Percentiles rank a stretch among this genome's conserved stretches.
phyloP scores from a whole-genome alignment of 163 green algal species.

The Coccomyxa subellipsoidea region DNA sequence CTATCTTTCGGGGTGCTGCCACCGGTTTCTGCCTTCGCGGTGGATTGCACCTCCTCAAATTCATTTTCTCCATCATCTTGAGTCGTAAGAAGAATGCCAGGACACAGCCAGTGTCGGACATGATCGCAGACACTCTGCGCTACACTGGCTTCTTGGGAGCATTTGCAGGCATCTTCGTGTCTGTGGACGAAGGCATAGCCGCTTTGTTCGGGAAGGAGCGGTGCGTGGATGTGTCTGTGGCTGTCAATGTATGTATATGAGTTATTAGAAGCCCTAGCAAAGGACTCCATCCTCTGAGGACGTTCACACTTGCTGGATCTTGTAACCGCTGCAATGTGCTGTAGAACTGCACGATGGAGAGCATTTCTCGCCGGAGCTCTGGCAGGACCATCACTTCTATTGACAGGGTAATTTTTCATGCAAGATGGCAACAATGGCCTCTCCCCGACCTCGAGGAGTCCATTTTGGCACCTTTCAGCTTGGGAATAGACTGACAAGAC shows the following conservation, averaged over 20 bases:
- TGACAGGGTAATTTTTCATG: constrained; percentile 61
- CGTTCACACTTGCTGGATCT: neutral
- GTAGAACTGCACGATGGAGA: constrained; percentile 50
- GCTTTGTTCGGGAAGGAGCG: constrained; percentile 62
- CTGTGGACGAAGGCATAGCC: constrained; percentile 76
- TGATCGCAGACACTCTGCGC: constrained; percentile 53
- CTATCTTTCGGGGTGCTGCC: constrained; percentile 52
- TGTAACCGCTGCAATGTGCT: no score
- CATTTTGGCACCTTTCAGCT: no score
- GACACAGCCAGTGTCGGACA: constrained; percentile 20
- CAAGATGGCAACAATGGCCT: no score
- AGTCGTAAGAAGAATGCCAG: constrained; percentile 1
- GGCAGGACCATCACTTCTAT: constrained; percentile 76
- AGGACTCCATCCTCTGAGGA: no score
- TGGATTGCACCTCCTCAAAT: constrained; percentile 64
- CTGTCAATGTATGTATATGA: neutral
- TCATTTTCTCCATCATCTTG: constrained; percentile 32
- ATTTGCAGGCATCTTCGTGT: constrained; percentile 68
- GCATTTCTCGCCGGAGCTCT: constrained; percentile 66
- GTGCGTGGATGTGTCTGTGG: constrained; percentile 26
- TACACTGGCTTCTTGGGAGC: constrained; percentile 69
- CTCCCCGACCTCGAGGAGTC: no score
- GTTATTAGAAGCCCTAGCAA: neutral
- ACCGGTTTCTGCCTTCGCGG: constrained; percentile 66
- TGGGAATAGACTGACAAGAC: no score